A percentile compares a stretch with the other conserved stretches of the same genome.
These are phyloP conservation scores for Backusella tuberculispora DNA, from an alignment of 192 early-diverging fungal genomes.

Conservation along the genomic window DNA sequence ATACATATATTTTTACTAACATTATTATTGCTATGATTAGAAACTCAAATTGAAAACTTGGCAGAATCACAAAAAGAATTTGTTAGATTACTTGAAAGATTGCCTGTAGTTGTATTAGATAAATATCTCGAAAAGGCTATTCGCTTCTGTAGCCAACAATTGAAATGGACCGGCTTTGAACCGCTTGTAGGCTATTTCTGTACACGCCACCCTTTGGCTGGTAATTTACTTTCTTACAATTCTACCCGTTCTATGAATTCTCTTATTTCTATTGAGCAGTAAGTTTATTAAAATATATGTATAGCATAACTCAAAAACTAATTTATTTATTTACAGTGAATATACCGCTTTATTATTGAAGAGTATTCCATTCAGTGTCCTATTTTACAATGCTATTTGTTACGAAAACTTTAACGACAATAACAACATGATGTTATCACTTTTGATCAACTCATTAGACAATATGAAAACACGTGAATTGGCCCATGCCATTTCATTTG, in stretches of 20 bases:
- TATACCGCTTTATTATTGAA: conserved; percentile 5
- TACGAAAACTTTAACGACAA: not conserved
- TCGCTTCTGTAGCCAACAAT: conserved; percentile 12
- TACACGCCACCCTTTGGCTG: conserved; percentile 44
- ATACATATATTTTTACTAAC: not conserved
- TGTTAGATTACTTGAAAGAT: conserved; percentile 12
- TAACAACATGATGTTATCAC: not conserved
- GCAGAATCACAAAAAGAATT: not conserved
- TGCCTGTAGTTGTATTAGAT: conserved; percentile 29
- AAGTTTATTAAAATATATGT: conserved; percentile 1
- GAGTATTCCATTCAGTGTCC: conserved; percentile 12
- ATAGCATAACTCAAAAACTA: not conserved
- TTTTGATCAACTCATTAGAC: conserved; percentile 8
- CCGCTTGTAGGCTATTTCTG: conserved; percentile 47
- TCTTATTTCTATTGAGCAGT: conserved; percentile 17
- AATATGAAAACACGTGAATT: not conserved
- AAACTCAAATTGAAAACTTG: conserved; percentile 17
- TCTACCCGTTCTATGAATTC: conserved; percentile 6
- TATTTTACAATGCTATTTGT: conserved; percentile 27
- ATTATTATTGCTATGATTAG: conserved; percentile 10
- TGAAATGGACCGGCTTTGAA: conserved; percentile 24
- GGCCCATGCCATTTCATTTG: not conserved
- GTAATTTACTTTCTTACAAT: conserved; percentile 40
- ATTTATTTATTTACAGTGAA: not conserved
- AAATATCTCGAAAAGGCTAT: conserved; percentile 34